phyloP scores from a whole-genome alignment of 345 rosid species.

The Cardiospermum halicacabum region DNA sequence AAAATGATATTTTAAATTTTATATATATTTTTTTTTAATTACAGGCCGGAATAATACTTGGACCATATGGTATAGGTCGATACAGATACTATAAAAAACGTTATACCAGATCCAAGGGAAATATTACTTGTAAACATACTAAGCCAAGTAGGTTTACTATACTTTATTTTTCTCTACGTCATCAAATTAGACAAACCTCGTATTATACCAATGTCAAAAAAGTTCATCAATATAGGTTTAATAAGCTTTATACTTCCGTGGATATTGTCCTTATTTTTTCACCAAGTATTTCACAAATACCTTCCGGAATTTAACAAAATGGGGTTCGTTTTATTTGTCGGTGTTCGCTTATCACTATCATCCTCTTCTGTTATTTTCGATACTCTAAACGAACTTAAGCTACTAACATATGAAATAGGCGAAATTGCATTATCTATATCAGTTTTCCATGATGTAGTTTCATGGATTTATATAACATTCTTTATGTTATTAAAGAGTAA shows the following conservation, averaged over 20 bases:
- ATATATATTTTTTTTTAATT: too few relatives aligned
- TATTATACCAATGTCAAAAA: slow-evolving; percentile 2
- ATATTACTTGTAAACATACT: not conserved
- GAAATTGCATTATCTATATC: slow-evolving; percentile 23
- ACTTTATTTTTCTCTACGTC: slow-evolving; percentile 20
- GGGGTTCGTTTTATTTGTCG: not conserved
- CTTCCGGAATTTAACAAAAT: not conserved
- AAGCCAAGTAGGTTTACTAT: not conserved
- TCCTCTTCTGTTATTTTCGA: slow-evolving; percentile 16
- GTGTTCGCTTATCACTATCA: not conserved
- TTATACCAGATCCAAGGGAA: slow-evolving; percentile 14
- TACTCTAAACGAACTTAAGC: slow-evolving; percentile 24
- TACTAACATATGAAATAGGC: slow-evolving; percentile 30
- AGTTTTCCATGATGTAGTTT: slow-evolving; percentile 2
- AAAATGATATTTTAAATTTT: too few relatives aligned
- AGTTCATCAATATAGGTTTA: slow-evolving; percentile 12
- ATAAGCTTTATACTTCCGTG: slow-evolving; percentile 6
- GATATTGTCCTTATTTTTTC: not conserved
- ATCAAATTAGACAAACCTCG: slow-evolving; percentile 19
- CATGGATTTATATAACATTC: not conserved
- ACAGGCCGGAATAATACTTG: slow-evolving; percentile 25
- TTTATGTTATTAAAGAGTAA: not conserved
- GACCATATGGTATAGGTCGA: slow-evolving; percentile 22
- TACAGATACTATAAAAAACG: not conserved
- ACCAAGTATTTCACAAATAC: not conserved